Percentiles rank a stretch among this genome's conserved stretches.
These are phyloP conservation scores for Immersiella caudata DNA, from an alignment of 495 filamentous ascomycete genomes.

Conservation along the genomic window DNA sequence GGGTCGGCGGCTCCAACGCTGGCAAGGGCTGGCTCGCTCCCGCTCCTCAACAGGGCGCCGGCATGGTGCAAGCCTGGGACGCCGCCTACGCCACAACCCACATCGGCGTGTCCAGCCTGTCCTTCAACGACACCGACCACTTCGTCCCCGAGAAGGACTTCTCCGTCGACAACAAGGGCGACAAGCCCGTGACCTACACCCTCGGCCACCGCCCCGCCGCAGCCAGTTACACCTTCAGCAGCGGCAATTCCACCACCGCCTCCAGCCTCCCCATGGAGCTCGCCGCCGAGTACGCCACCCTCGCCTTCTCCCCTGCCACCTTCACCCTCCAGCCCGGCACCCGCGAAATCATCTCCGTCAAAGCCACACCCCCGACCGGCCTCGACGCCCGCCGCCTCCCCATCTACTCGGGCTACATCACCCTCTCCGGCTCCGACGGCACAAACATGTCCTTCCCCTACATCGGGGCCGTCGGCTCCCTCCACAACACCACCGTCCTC, in stretches of 20 bases:
- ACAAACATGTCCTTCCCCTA: slow-evolving; percentile 54
- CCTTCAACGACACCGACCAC: slow-evolving; percentile 62
- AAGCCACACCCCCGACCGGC: slow-evolving; percentile 42
- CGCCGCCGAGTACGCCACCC: slow-evolving; percentile 38
- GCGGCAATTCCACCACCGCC: slow-evolving; percentile 33
- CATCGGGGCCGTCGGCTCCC: slow-evolving; percentile 52
- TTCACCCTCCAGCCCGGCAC: slow-evolving; percentile 43
- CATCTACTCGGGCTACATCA: slow-evolving; percentile 57
- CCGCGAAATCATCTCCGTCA: slow-evolving; percentile 46
- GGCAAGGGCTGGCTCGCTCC: slow-evolving; percentile 48
- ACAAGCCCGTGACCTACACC: slow-evolving; percentile 48
- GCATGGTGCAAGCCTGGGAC: slow-evolving; percentile 59
- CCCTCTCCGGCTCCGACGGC: slow-evolving; percentile 53
- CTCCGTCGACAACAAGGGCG: slow-evolving; percentile 56
- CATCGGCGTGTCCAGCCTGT: slow-evolving; percentile 55
- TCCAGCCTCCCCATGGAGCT: slow-evolving; percentile 46
- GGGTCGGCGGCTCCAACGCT: slow-evolving; percentile 44
- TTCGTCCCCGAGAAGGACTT: slow-evolving; percentile 52
- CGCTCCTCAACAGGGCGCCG: slow-evolving; percentile 59
- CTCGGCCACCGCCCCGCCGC: slow-evolving; percentile 47
- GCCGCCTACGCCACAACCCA: slow-evolving; percentile 57
- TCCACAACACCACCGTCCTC: slow-evolving; percentile 45
- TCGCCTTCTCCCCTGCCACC: slow-evolving; percentile 34
- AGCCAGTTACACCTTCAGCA: slow-evolving; percentile 49
- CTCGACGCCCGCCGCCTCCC: slow-evolving; percentile 48